Percentiles rank a stretch among this genome's conserved stretches.
Evolutionary conservation across 306 rosid species (phyloP).

Genomic region (Fagus crenata): DNA sequence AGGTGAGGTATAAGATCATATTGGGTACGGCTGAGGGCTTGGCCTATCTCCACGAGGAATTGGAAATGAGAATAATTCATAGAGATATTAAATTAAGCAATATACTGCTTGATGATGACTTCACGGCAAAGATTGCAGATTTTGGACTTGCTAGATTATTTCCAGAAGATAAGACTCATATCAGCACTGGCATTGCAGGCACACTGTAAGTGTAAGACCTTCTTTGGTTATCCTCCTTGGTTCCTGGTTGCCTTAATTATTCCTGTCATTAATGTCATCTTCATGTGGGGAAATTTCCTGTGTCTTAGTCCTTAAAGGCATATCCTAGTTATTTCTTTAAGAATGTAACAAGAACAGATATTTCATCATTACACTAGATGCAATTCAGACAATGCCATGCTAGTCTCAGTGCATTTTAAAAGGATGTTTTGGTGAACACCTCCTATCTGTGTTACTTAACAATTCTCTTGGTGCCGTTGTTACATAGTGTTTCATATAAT

Average conservation of each 20-base stretch:
- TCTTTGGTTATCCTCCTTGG: not conserved
- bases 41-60: slow-evolving; percentile 69
- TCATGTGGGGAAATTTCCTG: not conserved
- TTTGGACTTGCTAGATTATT: slow-evolving; percentile 74
- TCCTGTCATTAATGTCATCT: not conserved
- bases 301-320: not conserved
- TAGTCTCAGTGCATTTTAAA: not conserved
- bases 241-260: not conserved
- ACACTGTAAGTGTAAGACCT: slow-evolving; percentile 30
- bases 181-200: slow-evolving; percentile 49
- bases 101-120: slow-evolving; percentile 51
- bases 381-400: not conserved
- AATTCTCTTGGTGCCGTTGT: not conserved
- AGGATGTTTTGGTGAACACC: not conserved
- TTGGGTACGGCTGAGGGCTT: slow-evolving; percentile 62
- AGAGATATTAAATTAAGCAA: slow-evolving; percentile 69
- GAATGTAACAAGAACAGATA: not conserved
- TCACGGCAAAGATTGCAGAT: slow-evolving; percentile 65
- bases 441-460: not conserved
- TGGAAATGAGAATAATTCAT: slow-evolving; percentile 58
- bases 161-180: slow-evolving; percentile 44
- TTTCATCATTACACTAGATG: no score
- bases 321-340: not conserved
- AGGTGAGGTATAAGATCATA: slow-evolving; percentile 34
- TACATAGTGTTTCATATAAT: not conserved